Evolutionary conservation across 164 flowering plant species (phyloP), one percentile per base, ranked within the genome.

Genomic region (Dillenia suffruticosa): DNA sequence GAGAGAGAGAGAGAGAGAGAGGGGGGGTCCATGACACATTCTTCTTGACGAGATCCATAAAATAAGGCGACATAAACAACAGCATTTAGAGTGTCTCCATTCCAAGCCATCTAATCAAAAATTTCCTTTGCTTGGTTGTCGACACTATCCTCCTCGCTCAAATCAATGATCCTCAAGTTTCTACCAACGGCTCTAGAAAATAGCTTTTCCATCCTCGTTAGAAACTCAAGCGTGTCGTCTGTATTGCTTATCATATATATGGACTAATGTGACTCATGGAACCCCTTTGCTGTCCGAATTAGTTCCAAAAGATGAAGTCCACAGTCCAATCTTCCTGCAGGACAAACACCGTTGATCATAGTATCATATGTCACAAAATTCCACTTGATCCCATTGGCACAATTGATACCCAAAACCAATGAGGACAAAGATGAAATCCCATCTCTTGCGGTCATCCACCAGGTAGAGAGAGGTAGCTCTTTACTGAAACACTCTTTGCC

Each of bases 171-270:
- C 58, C 64, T 82, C 51, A 73, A 63, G 74, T 83, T 84, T 70
- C 77, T 73, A 65, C 72, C 80, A 62, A 81, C 91, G 58, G 76
- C 81, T 71, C 79, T 74, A 45, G 95, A 91, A 60, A 86, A 89
- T 47, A 76, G 53, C 9, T 17, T 75, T 49, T 54, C 76, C 88
- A 92, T 85, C 59, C 78, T 76, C 9, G 56, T 53, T 17, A 88
- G 74, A 68, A 82, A 89, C 10, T 72, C 77, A 43, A 78, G 66
- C 4, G 89, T 89, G 67, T 88, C 81, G 13, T 79, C 72, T 44
- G 68, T 49, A 19, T 70, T 74, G 55, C 78, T 81, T 67, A 79
- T 79, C 76, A 71, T 81, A 52, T 86, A 92, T 86, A 92, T 62
- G 91, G 90, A 75, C 77, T 63, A 63, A 89, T 79, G 40, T 67